Evolutionary conservation across 2,329 filamentous ascomycete genomes (phyloP).

Genomic region (Herpotrichia juniperi): DNA sequence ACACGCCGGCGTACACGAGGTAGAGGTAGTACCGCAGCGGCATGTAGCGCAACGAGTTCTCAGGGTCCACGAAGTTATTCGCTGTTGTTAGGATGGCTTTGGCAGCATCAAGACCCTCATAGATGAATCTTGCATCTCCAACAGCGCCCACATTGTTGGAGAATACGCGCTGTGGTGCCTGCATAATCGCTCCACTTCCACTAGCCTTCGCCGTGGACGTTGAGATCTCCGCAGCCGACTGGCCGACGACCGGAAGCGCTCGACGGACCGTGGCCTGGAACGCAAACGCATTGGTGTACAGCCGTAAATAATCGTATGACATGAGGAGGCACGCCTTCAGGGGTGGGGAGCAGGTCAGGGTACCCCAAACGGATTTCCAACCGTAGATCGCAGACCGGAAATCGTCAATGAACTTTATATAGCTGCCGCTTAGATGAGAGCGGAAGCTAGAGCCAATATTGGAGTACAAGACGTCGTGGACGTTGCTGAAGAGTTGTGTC

Average conservation of each 20-base stretch:
- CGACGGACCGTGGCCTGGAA: slow-evolving; percentile 71
- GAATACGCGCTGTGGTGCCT: slow-evolving; percentile 51
- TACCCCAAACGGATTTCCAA: slow-evolving; percentile 75
- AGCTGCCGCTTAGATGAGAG: slow-evolving; percentile 72
- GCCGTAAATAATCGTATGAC: slow-evolving; percentile 73
- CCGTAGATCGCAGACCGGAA: slow-evolving; percentile 71
- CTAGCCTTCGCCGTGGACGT: slow-evolving; percentile 1
- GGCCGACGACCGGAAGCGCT: slow-evolving; percentile 42
- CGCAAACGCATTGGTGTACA: slow-evolving; percentile 78
- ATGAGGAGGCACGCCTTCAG: slow-evolving; percentile 72
- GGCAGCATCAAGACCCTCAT: slow-evolving; percentile 56
- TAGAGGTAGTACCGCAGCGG: slow-evolving; percentile 57
- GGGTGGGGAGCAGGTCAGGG: slow-evolving; percentile 67
- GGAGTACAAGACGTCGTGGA: slow-evolving; percentile 75
- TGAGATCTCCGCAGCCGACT: slow-evolving; percentile 9
- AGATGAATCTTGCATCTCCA: slow-evolving; percentile 57
- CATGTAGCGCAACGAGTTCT: slow-evolving; percentile 55
- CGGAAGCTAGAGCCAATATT: slow-evolving; percentile 73
- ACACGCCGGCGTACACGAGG: slow-evolving; percentile 56
- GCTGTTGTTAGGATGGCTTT: slow-evolving; percentile 57
- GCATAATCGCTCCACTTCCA: slow-evolving; percentile 28
- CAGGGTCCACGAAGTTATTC: slow-evolving; percentile 57
- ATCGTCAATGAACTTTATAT: slow-evolving; percentile 77
- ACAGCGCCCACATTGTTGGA: slow-evolving; percentile 58
- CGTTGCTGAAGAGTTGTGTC: slow-evolving; percentile 74